Evolutionary conservation across 2,329 filamentous ascomycete genomes (phyloP).

Genomic region (Remersonia thermophila): DNA sequence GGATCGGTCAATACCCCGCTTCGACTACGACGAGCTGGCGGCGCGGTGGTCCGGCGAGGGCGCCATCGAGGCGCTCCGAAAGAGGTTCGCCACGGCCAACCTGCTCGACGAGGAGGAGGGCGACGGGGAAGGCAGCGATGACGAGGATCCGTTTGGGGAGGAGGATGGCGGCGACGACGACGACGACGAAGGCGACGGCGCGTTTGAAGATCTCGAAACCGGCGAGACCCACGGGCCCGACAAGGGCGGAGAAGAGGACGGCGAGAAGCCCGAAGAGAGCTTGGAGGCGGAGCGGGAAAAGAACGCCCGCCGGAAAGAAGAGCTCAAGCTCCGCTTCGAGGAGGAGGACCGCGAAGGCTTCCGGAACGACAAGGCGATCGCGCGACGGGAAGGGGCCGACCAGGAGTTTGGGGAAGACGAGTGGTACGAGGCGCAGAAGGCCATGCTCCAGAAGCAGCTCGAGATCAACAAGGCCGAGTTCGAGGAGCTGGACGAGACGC

Average conservation of each 20-base stretch:
- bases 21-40: slow-evolving; percentile 70
- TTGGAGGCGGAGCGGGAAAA: slow-evolving; percentile 82
- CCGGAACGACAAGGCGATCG: slow-evolving; percentile 74
- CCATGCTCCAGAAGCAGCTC: slow-evolving; percentile 84
- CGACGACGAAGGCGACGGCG: slow-evolving; percentile 39
- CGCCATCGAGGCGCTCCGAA: slow-evolving; percentile 60
- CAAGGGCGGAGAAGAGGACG: slow-evolving; percentile 26
- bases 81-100: slow-evolving; percentile 62
- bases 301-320: slow-evolving; percentile 87
- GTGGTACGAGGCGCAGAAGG: slow-evolving; percentile 97
- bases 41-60: slow-evolving; percentile 75
- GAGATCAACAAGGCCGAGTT: slow-evolving; percentile 96
- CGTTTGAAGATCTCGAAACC: slow-evolving; percentile 65
- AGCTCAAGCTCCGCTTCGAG: slow-evolving; percentile 86
- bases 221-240: slow-evolving; percentile 45
- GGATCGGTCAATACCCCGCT: slow-evolving; percentile 65
- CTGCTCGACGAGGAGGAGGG: slow-evolving; percentile 43
- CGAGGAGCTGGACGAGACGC: slow-evolving; percentile 70
- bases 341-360: slow-evolving; percentile 97
- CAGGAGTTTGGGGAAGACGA: slow-evolving; percentile 93
- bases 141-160: slow-evolving; percentile 28
- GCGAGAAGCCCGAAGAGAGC: slow-evolving; percentile 32
- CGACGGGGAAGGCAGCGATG: slow-evolving; percentile 39
- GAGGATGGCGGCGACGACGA: slow-evolving; percentile 35
- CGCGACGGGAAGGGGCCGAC: slow-evolving; percentile 53